Evolutionary conservation across 2,329 filamentous ascomycete species (phyloP).

Genomic region (Plectosphaerella plurivora): DNA sequence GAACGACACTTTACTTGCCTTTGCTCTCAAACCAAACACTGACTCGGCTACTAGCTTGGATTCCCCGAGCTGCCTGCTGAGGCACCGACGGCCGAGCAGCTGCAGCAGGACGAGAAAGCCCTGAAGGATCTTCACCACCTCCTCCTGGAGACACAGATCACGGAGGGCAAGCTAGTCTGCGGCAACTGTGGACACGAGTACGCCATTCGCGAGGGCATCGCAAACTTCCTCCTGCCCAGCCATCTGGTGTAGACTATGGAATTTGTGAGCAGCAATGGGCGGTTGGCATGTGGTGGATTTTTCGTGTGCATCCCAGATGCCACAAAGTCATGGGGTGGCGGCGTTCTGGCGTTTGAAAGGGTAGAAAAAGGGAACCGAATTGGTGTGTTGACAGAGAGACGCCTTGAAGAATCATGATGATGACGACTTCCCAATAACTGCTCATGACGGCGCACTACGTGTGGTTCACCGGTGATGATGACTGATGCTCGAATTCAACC

Average conservation of each 20-base stretch:
- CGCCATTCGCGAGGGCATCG: conserved; percentile 89
- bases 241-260: conserved; percentile 63
- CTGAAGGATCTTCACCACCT: conserved; percentile 75
- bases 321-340: too few species aligned
- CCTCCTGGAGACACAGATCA: conserved; percentile 84
- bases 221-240: conserved; percentile 90
- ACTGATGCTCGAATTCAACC: conserved; percentile 5
- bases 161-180: conserved; percentile 85
- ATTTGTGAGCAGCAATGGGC: too few species aligned
- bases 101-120: conserved; percentile 62
- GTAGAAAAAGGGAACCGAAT: too few species aligned
- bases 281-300: too few species aligned
- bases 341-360: too few species aligned
- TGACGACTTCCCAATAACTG: too few species aligned
- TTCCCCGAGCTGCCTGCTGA: conserved; percentile 68
- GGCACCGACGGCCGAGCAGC: conserved; percentile 58
- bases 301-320: too few species aligned
- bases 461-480: background rate
- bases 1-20: too few species aligned
- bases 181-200: conserved; percentile 93
- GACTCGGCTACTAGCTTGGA: conserved; percentile 55
- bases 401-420: too few species aligned
- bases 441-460: background rate
- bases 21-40: background rate
- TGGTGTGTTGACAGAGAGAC: too few species aligned